Evolutionary conservation across 2,329 filamentous ascomycete genomes (phyloP).

Genomic region (Pseudogymnoascus sp.): DNA sequence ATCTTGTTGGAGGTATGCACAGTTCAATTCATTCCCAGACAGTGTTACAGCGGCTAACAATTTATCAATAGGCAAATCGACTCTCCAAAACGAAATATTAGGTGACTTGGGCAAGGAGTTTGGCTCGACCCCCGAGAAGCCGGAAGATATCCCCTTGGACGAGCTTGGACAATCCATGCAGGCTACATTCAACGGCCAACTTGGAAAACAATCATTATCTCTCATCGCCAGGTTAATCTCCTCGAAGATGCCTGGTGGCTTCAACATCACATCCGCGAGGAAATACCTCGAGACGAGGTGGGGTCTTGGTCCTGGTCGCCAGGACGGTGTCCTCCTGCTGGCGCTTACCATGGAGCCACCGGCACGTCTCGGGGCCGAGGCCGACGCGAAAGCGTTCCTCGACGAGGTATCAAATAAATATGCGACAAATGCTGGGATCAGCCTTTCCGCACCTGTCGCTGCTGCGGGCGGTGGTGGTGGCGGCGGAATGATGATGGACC

Average conservation of each 20-base stretch:
- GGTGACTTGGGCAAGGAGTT: slow-evolving; percentile 98
- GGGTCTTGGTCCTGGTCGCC: slow-evolving; percentile 77
- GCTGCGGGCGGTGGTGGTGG: slow-evolving; percentile 61
- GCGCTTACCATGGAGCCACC: slow-evolving; percentile 90
- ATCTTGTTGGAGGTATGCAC: slow-evolving; percentile 83
- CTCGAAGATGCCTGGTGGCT: slow-evolving; percentile 98
- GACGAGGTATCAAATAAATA: slow-evolving; percentile 88
- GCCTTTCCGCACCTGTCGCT: slow-evolving; percentile 64
- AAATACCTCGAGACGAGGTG: slow-evolving; percentile 94
- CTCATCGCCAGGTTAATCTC: slow-evolving; percentile 91
- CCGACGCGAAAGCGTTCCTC: slow-evolving; percentile 85
- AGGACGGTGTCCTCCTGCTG: slow-evolving; percentile 82
- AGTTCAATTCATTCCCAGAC: slow-evolving; percentile 10
- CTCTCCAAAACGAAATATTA: slow-evolving; percentile 95
- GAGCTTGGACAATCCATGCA: slow-evolving; percentile 94
- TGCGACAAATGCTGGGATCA: slow-evolving; percentile 73
- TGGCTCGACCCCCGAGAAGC: slow-evolving; percentile 94
- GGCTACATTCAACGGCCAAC: slow-evolving; percentile 95
- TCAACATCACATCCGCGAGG: slow-evolving; percentile 92
- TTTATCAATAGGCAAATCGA: slow-evolving; percentile 71
- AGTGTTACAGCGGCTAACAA: slow-evolving; percentile 13
- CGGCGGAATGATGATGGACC: slow-evolving; percentile 99
- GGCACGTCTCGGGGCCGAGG: slow-evolving; percentile 78
- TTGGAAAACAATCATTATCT: slow-evolving; percentile 92
- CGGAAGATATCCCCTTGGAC: slow-evolving; percentile 92